These are phyloP conservation scores for Cornus suecica DNA, from an alignment of 148 eudicot genomes.

Conservation along the genomic window DNA sequence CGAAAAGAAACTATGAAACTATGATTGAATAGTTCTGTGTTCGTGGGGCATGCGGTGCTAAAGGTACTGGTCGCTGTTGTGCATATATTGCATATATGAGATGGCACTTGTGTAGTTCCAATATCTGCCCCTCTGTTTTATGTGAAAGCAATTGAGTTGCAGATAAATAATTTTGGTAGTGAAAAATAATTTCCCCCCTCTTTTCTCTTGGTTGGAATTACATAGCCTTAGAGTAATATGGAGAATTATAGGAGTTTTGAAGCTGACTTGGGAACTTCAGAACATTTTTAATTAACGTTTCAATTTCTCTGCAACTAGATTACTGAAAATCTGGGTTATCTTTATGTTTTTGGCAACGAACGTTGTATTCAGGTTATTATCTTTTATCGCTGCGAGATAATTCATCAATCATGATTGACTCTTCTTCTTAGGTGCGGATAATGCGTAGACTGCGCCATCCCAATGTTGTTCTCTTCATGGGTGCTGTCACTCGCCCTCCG, in stretches of 20 bases:
- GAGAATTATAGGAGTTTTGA: background rate
- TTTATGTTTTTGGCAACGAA: background rate
- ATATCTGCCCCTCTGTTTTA: background rate
- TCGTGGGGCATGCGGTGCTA: background rate
- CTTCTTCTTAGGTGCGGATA: conserved; percentile 73
- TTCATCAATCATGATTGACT: conserved; percentile 14
- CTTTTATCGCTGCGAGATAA: background rate
- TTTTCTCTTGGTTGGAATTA: background rate
- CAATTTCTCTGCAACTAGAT: background rate
- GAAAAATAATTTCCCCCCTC: background rate
- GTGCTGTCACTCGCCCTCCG: conserved; percentile 99
- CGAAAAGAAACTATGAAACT: background rate
- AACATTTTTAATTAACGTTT: background rate
- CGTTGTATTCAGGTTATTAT: background rate
- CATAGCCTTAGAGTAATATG: too few species aligned
- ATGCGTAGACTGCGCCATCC: conserved; percentile 98
- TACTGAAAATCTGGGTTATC: background rate
- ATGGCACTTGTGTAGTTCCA: background rate
- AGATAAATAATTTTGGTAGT: background rate
- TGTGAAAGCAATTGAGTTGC: background rate
- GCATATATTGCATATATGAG: background rate
- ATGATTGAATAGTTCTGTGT: background rate
- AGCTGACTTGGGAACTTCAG: background rate
- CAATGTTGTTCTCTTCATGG: conserved; percentile 96
- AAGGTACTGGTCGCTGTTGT: background rate